phyloP scores from a whole-genome alignment of 2,329 filamentous ascomycete species.

The Ramularia endophylla region DNA sequence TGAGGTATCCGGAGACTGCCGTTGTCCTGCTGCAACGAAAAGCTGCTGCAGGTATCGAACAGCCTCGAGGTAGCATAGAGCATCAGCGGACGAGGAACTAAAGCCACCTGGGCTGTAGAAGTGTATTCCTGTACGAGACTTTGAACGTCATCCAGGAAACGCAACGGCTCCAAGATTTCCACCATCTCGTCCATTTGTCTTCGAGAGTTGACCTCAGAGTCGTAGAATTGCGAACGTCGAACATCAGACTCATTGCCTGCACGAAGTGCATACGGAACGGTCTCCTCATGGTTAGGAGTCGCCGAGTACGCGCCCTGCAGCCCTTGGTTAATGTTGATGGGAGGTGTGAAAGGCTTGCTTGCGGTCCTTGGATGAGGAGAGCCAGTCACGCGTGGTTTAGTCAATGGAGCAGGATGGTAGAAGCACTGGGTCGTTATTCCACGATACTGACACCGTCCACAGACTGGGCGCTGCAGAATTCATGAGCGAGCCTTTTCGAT shows the following conservation, averaged over 20 bases:
- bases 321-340: background rate
- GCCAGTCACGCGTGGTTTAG: constrained; percentile 2
- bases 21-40: background rate
- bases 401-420: constrained; percentile 18
- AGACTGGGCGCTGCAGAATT: constrained; percentile 7
- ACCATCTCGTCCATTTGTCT: background rate
- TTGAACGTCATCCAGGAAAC: background rate
- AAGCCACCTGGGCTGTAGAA: background rate
- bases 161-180: background rate
- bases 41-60: background rate
- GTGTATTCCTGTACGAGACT: background rate
- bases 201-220: background rate
- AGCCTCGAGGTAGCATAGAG: constrained; percentile 2
- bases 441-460: constrained; percentile 12
- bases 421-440: constrained; percentile 8
- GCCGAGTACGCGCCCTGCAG: too few relatives aligned
- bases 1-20: background rate
- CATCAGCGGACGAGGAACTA: constrained; percentile 4
- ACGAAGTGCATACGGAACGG: background rate
- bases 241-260: background rate
- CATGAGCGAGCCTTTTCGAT: background rate
- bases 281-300: background rate
- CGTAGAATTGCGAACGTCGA: background rate
- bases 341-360: background rate
- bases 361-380: background rate